Evolutionary conservation across 140 eudicot genomes (phyloP).

Genomic region (Bidens hawaiensis): DNA sequence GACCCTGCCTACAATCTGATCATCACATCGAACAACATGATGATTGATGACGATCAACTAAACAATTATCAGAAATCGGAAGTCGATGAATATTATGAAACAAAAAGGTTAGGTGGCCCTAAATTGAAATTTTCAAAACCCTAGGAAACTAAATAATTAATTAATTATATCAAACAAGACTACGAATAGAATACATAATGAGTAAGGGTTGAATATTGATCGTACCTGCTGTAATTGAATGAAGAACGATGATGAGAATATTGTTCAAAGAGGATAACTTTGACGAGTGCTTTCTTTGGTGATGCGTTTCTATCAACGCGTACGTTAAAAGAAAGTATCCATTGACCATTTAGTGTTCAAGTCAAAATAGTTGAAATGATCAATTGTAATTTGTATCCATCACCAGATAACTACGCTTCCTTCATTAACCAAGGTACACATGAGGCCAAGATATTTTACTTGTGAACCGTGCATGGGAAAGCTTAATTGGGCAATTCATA

Average conservation of each 20-base stretch:
- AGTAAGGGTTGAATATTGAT: constrained; percentile 5
- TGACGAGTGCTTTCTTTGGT: constrained; percentile 7
- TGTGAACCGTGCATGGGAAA: too few species aligned
- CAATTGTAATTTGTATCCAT: too few species aligned
- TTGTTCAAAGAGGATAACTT: constrained; percentile 6
- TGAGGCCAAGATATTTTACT: too few species aligned
- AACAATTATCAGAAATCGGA: not conserved
- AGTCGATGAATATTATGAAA: not conserved
- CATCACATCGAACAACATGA: not conserved
- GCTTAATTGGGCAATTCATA: too few species aligned
- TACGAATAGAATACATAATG: not conserved
- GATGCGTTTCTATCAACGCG: not conserved
- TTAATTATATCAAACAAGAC: not conserved
- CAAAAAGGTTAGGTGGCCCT: constrained; percentile 17
- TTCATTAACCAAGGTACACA: too few species aligned
- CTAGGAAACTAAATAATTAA: too few species aligned
- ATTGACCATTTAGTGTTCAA: too few species aligned
- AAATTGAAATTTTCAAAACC: constrained; percentile 12
- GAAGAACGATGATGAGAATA: constrained; percentile 18
- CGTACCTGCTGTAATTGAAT: constrained; percentile 15
- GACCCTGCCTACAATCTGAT: not conserved
- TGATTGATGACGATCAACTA: constrained; percentile 10
- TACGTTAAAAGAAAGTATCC: not conserved
- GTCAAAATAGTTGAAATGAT: too few species aligned
- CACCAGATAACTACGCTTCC: too few species aligned